Conservation (phyloP, 78 protist genomes). For the Dictyostelium brefeldianum region DNA sequence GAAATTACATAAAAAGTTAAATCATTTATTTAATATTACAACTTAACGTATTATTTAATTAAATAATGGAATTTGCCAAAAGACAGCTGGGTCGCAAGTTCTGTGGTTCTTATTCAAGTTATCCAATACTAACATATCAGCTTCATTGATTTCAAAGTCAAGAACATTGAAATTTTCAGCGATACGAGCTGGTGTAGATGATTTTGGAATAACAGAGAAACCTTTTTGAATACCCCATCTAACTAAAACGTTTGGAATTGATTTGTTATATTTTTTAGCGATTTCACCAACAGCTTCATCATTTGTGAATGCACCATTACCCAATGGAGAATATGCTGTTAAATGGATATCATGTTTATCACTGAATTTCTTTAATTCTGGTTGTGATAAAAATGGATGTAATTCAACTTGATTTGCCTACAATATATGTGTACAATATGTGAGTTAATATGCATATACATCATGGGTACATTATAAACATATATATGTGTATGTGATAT, state of each 20-base stretch:
- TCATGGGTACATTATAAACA: too few species aligned
- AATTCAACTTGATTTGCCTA: slow-evolving; percentile 87
- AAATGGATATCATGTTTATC: slow-evolving; percentile 45
- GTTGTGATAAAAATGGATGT: slow-evolving; percentile 87
- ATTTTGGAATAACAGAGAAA: slow-evolving; percentile 76
- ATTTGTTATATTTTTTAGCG: slow-evolving; percentile 80
- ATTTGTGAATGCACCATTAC: slow-evolving; percentile 62
- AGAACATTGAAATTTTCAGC: slow-evolving; percentile 51
- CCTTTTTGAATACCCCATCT: slow-evolving; percentile 44
- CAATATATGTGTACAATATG: too few species aligned
- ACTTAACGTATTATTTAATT: not conserved
- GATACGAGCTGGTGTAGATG: slow-evolving; percentile 33
- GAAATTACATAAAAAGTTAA: too few species aligned
- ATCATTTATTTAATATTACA: too few species aligned
- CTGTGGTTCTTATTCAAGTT: slow-evolving; percentile 10
- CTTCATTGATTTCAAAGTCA: slow-evolving; percentile 69
- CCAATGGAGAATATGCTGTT: slow-evolving; percentile 84
- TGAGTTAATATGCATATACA: too few species aligned
- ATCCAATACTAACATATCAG: slow-evolving; percentile 35
- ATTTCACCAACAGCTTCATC: slow-evolving; percentile 43
- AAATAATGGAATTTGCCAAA: slow-evolving; percentile 58
- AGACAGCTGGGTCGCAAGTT: slow-evolving; percentile 50
- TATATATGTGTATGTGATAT: too few species aligned
- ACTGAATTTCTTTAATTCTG: slow-evolving; percentile 38
- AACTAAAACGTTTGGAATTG: slow-evolving; percentile 69